These are phyloP conservation scores for Emergomyces orientalis DNA, from an alignment of 2,329 filamentous ascomycete genomes.

Conservation along the genomic window DNA sequence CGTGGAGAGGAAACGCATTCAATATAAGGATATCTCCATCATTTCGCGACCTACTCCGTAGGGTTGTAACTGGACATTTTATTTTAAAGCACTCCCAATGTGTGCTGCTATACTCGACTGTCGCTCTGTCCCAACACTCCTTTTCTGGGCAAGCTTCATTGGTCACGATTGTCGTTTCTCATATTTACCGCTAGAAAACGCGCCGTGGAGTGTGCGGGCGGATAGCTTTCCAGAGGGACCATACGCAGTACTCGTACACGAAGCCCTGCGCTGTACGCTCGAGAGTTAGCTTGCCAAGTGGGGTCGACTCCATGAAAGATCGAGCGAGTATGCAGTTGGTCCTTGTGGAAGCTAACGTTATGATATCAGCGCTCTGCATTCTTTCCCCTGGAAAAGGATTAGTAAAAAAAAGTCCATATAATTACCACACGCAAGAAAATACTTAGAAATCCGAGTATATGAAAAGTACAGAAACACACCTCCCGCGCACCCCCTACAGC, in stretches of 20 bases:
- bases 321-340: not conserved
- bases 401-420: not conserved
- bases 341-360: too few species aligned
- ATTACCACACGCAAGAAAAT: not conserved
- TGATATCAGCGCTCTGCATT: too few species aligned
- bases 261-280: not conserved
- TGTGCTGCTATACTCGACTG: too few species aligned
- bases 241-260: not conserved
- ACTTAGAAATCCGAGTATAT: not conserved
- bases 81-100: too few species aligned
- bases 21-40: too few species aligned
- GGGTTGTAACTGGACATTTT: too few species aligned
- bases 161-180: not conserved
- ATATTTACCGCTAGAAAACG: not conserved
- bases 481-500: too few species aligned
- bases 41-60: too few species aligned
- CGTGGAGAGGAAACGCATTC: too few species aligned
- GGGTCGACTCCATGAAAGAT: too few species aligned
- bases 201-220: not conserved
- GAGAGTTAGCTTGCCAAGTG: not conserved
- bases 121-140: not conserved
- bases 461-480: not conserved
- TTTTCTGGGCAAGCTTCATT: not conserved
- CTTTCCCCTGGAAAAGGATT: not conserved
- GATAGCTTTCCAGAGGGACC: not conserved